Conservation (phyloP, 176 grass and related monocot species). For the Cocos nucifera region DNA sequence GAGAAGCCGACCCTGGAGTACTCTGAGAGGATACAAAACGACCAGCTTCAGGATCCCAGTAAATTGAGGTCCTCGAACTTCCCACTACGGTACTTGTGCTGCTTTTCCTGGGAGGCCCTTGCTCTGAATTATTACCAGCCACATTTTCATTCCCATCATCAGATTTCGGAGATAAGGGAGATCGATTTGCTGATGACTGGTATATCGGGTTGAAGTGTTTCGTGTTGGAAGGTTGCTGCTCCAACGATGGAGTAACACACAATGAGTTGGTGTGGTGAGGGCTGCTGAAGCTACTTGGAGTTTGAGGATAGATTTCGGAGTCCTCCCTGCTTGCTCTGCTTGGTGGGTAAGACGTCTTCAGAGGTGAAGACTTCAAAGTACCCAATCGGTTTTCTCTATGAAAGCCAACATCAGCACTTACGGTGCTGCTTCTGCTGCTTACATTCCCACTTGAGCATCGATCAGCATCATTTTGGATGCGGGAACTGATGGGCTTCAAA, state of each 20-base stretch:
- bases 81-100: constrained; percentile 3
- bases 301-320: constrained; percentile 12
- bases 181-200: constrained; percentile 60
- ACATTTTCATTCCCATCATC: constrained; percentile 25
- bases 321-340: constrained; percentile 19
- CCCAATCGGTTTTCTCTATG: neutral
- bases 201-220: constrained; percentile 87
- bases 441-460: constrained; percentile 14
- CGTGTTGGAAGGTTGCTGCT: constrained; percentile 30
- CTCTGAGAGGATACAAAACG: constrained; percentile 24
- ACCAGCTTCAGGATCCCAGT: constrained; percentile 24
- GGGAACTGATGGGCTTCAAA: constrained; percentile 7
- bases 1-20: constrained; percentile 34
- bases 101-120: constrained; percentile 25
- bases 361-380: constrained; percentile 8
- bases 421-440: constrained; percentile 19
- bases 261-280: neutral
- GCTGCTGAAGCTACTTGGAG: constrained; percentile 12
- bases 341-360: constrained; percentile 6
- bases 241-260: constrained; percentile 30
- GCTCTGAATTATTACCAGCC: constrained; percentile 1
- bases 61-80: constrained; percentile 19
- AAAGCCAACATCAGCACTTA: constrained; percentile 5
- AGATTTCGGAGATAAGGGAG: constrained; percentile 39
- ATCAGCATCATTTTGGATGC: constrained; percentile 9